A percentile compares a stretch with the other conserved stretches of the same genome.
Evolutionary conservation across 192 early-diverging fungal species (phyloP).

Genomic region (Irineochytrium annulatum): DNA sequence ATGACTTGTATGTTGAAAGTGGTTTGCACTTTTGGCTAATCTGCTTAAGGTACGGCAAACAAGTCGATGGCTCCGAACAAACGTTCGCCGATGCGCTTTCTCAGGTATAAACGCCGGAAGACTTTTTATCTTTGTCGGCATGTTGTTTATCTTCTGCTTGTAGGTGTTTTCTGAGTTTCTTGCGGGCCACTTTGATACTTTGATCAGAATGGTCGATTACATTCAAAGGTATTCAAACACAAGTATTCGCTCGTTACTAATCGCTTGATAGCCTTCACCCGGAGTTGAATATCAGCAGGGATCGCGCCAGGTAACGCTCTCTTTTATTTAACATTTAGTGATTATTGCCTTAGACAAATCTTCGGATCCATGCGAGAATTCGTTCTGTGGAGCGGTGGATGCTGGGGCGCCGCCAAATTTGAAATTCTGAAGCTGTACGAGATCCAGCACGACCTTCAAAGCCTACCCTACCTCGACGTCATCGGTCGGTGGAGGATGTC

Average conservation of each 20-base stretch:
- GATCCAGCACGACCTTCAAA: constrained; percentile 20
- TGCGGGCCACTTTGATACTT: constrained; percentile 25
- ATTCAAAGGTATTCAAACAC: constrained; percentile 22
- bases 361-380: constrained; percentile 23
- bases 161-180: constrained; percentile 27
- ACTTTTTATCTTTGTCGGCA: too few species aligned
- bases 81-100: constrained; percentile 21
- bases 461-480: constrained; percentile 17
- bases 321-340: too few species aligned
- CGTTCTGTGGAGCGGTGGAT: constrained; percentile 22
- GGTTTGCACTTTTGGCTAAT: too few species aligned
- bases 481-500: background rate
- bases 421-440: constrained; percentile 24
- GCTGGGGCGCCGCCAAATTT: constrained; percentile 26
- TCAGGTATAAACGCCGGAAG: too few species aligned
- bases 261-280: constrained; percentile 17
- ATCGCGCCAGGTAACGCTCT: constrained; percentile 20
- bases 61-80: constrained; percentile 14
- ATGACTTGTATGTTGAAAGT: too few species aligned
- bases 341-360: too few species aligned
- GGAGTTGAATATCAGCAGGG: constrained; percentile 24
- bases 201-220: constrained; percentile 23
- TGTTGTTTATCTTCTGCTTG: too few species aligned
- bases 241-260: background rate
- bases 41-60: constrained; percentile 21